Evolutionary conservation across 208 protist genomes (phyloP), one percentile per base, ranked within the genome.

Genomic region (Angomonas deanei): DNA sequence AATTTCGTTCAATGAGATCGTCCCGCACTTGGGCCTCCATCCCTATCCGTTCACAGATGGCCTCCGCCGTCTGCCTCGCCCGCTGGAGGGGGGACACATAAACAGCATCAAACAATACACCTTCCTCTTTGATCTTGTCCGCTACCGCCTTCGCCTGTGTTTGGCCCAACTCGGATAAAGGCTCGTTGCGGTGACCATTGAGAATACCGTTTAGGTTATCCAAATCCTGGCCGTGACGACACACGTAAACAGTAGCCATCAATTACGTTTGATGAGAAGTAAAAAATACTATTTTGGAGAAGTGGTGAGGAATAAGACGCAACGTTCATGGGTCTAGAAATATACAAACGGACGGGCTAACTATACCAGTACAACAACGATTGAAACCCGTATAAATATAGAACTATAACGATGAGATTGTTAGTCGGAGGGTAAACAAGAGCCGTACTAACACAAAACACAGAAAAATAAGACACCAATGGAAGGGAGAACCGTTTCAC

Each of bases 151-250:
- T 67, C 10, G 91, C 91, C 72, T 96, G 91, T 19, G 72, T 19
- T 10, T 69, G 53, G 0, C 91, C 91, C 2, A 93, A 70, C 4
- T 69, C 61, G 0, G 91, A 90, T 10, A 96, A 70, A 1, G 88
- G 86, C 30, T 84, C 60, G 61, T 96, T 70, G 15, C 91, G 78
- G 67, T 93, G 91, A 0, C 91, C 91, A 48, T 96, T 96, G 6
- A 96, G 70, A 42, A 94, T 56, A 27, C 88, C 82, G 0, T 72
- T 64, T 8, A 61, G 73, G 66, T 96, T 96, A 70, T 96, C 88
- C 61, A 86, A 65, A 68, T 96, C 86, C 66, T 96, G 88, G n/a
- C 91, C 91, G 60, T 96, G 91, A 27, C 91, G 77, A 66, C 88
- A 93, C 0, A 94, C 39, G 50, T 87, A 74, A 57, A 96, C 68